phyloP scores from a whole-genome alignment of 2,329 filamentous ascomycete genomes.

The Claviceps paspali region DNA sequence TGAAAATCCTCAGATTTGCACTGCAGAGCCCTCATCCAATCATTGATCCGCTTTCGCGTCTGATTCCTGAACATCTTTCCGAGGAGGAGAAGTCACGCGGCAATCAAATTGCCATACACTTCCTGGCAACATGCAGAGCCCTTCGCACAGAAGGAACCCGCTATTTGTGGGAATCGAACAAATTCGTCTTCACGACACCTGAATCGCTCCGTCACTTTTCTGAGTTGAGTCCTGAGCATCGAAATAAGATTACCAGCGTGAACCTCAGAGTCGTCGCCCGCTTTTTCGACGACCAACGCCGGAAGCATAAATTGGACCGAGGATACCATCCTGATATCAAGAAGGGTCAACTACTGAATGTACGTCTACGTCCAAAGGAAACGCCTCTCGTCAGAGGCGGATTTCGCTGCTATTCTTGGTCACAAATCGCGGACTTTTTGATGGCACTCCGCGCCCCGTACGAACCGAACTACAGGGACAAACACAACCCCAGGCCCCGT shows the following conservation, averaged over 20 bases:
- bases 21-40: slow-evolving; percentile 34
- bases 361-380: slow-evolving; percentile 28
- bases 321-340: slow-evolving; percentile 28
- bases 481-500: slow-evolving; percentile 21
- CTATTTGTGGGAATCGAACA: slow-evolving; percentile 35
- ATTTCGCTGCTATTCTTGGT: slow-evolving; percentile 40
- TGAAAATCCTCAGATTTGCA: slow-evolving; percentile 36
- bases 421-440: slow-evolving; percentile 37
- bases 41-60: slow-evolving; percentile 35
- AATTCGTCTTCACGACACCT: slow-evolving; percentile 38
- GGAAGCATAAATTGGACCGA: slow-evolving; percentile 25
- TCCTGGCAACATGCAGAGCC: slow-evolving; percentile 35
- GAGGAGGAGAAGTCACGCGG: slow-evolving; percentile 25
- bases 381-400: slow-evolving; percentile 32
- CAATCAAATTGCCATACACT: slow-evolving; percentile 36
- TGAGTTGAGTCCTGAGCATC: slow-evolving; percentile 26
- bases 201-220: slow-evolving; percentile 33
- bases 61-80: slow-evolving; percentile 28
- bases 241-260: slow-evolving; percentile 28
- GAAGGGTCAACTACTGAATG: slow-evolving; percentile 25
- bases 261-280: slow-evolving; percentile 38
- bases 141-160: slow-evolving; percentile 33
- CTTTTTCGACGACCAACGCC: slow-evolving; percentile 37
- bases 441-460: slow-evolving; percentile 34
- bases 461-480: slow-evolving; percentile 24